Conservation (phyloP, 2,329 filamentous ascomycete species). For the Colletotrichum noveboracense region DNA sequence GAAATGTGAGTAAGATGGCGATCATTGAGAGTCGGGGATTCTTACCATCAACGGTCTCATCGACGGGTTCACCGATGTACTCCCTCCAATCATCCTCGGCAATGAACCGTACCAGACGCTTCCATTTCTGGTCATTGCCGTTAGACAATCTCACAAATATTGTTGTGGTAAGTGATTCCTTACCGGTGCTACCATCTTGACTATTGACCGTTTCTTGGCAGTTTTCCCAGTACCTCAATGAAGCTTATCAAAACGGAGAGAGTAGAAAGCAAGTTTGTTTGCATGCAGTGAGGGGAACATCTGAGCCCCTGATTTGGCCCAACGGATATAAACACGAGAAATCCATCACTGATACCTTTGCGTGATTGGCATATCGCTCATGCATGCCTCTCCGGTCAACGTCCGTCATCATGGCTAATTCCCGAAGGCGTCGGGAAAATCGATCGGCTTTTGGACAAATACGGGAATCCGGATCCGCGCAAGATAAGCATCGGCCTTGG, state of each 20-base stretch:
- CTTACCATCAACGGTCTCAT: conserved; percentile 25
- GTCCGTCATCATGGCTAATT: not conserved
- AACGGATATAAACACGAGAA: not conserved
- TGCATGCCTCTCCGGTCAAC: not conserved
- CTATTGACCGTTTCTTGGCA: not conserved
- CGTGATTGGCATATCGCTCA: not conserved
- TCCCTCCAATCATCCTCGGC: conserved; percentile 27
- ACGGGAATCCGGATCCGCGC: not conserved
- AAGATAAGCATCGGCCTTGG: not conserved
- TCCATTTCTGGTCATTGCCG: conserved; percentile 20
- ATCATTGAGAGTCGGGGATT: not conserved
- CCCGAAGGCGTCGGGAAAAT: conserved; percentile 8
- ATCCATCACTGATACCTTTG: not conserved
- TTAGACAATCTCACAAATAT: rapidly evolving
- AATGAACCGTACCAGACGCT: conserved; percentile 28
- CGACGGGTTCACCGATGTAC: conserved; percentile 28
- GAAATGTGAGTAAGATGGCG: not conserved
- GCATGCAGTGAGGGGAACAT: not conserved
- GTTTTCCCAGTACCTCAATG: not conserved
- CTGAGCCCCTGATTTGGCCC: not conserved
- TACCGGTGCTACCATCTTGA: conserved; percentile 14
- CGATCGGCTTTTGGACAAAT: not conserved
- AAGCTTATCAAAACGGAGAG: not conserved
- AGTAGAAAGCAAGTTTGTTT: not conserved
- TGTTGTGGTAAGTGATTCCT: not conserved